Base-by-base conservation (phyloP, 345 rosid genomes). In the Excoecaria agallocha region DNA sequence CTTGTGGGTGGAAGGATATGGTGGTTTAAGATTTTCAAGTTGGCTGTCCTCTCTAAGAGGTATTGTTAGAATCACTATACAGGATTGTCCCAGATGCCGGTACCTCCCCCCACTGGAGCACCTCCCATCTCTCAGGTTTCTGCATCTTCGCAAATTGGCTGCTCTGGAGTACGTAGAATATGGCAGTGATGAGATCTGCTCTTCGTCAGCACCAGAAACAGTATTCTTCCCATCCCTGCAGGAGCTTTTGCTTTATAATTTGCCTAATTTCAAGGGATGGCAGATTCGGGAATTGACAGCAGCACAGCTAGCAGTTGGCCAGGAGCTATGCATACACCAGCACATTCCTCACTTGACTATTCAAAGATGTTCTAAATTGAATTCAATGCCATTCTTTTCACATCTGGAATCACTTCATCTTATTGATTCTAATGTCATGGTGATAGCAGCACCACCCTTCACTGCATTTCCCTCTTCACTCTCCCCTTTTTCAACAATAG, bases 181-280 rank as follows among this genome's bases (percentile, higher is more conserved):
- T 13, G 15, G 17, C 10, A 58, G 4, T 38, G 15, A 20, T 39
- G 58, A 17, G 8, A 13, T 22, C 0, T 19, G 15, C 49, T 35
- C 55, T 61, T 49, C 56, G 17, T 59, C 55, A 25, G 39, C 37
- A 16, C 39, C 59, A 30, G 12, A n/a, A 3, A 37, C 15, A 15
- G 50, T 56, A 8, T 48, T 61, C 76, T 72, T 72, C 35, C 76
- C 68, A 19, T 61, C 37, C 15, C 60, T 72, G 1, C 35, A 49
- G 37, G 76, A 72, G 58, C 76, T 72, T 43, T n/a, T 68, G 46
- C 76, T 72, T 49, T 72, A 61, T 12, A 51, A 38, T 2, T 50
- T 72, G 69, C 58, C 58, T 12, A 50, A 48, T 62, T 72, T 72
- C 4, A 62, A 37, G 76, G 76, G 76, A 49, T 72, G 76, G 76